Percentiles rank a stretch among this genome's conserved stretches.
phyloP scores from a whole-genome alignment of 768 basidiomycete species.

The Lyophyllum semitale region DNA sequence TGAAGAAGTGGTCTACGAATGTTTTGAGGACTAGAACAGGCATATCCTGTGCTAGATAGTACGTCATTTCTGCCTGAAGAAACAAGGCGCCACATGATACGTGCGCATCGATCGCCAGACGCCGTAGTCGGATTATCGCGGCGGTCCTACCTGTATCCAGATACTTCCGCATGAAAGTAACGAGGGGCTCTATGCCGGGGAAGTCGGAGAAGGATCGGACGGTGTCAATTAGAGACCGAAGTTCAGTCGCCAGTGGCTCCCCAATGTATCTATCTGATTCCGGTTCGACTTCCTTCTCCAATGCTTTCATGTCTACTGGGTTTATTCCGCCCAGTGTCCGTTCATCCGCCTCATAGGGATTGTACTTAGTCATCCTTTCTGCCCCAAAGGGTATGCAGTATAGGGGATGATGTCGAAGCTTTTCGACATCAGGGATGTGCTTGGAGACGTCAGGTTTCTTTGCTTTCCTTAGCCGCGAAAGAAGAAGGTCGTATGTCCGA shows the following conservation, averaged over 20 bases:
- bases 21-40: slow-evolving; percentile 38
- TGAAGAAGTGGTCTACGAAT: slow-evolving; percentile 53
- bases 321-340: not conserved
- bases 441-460: slow-evolving; percentile 4
- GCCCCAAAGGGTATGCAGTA: not conserved
- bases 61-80: slow-evolving; percentile 45
- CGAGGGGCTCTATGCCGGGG: slow-evolving; percentile 30
- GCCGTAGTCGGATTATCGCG: slow-evolving; percentile 35
- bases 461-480: slow-evolving; percentile 22
- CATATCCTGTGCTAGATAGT: slow-evolving; percentile 29
- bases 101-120: slow-evolving; percentile 25
- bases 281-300: slow-evolving; percentile 3
- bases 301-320: not conserved
- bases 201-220: slow-evolving; percentile 2
- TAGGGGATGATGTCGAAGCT: slow-evolving; percentile 14
- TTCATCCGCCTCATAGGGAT: not conserved
- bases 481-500: slow-evolving; percentile 38
- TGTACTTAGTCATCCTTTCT: not conserved
- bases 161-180: slow-evolving; percentile 37
- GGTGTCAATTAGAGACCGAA: not conserved
- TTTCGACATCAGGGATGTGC: slow-evolving; percentile 18
- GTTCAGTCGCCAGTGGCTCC: slow-evolving; percentile 1
- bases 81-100: slow-evolving; percentile 25
- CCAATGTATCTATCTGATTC: slow-evolving; percentile 8
- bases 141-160: slow-evolving; percentile 31